A percentile compares a stretch with the other conserved stretches of the same genome.
Evolutionary conservation across 2,329 filamentous ascomycete species (phyloP).

Genomic region (Fusarium sp.): DNA sequence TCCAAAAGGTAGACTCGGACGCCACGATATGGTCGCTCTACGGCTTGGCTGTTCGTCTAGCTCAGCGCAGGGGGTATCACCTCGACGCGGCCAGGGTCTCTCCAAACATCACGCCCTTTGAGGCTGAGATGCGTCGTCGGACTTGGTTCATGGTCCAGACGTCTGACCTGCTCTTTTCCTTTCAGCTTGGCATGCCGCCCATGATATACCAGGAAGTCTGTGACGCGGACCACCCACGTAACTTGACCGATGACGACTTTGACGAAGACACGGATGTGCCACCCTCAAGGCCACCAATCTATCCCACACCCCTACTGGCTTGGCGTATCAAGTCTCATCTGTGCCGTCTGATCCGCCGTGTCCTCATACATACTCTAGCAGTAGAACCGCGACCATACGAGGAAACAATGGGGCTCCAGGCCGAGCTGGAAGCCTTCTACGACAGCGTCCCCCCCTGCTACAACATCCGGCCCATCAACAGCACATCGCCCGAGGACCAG

Average conservation of each 20-base stretch:
- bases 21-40: constrained; percentile 61
- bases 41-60: constrained; percentile 59
- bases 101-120: constrained; percentile 57
- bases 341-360: constrained; percentile 56
- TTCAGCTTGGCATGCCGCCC: constrained; percentile 65
- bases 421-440: constrained; percentile 53
- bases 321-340: constrained; percentile 58
- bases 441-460: constrained; percentile 54
- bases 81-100: constrained; percentile 59
- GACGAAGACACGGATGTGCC: constrained; percentile 60
- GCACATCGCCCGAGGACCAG: constrained; percentile 57
- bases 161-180: constrained; percentile 62
- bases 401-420: constrained; percentile 51
- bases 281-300: constrained; percentile 54
- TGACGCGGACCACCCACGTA: constrained; percentile 59
- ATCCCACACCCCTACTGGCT: constrained; percentile 58
- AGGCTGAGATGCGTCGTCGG: constrained; percentile 63
- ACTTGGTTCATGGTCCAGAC: constrained; percentile 61
- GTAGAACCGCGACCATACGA: constrained; percentile 53
- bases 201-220: constrained; percentile 60
- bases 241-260: constrained; percentile 64
- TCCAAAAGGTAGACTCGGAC: constrained; percentile 56
- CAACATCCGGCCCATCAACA: constrained; percentile 55
- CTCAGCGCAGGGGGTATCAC: constrained; percentile 65
- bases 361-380: constrained; percentile 56